These are phyloP conservation scores for Triticum monococcum DNA, from an alignment of 176 grass and related monocot species.

Conservation along the genomic window DNA sequence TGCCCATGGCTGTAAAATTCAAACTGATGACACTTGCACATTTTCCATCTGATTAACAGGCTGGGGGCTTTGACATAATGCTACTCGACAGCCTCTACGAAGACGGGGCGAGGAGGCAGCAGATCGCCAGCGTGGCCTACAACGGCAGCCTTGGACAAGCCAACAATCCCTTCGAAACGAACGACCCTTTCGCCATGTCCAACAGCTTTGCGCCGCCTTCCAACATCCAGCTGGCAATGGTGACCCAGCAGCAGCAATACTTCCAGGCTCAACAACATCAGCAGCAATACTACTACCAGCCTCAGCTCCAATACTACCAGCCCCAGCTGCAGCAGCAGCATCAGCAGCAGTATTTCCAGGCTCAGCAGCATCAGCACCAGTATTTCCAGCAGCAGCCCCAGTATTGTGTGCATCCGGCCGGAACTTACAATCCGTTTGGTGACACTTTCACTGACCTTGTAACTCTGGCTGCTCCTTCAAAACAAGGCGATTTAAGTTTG, in stretches of 20 bases:
- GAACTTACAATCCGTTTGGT: slow-evolving; percentile 59
- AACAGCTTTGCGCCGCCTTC: slow-evolving; percentile 52
- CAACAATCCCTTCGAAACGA: slow-evolving; percentile 53
- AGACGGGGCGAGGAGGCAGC: slow-evolving; percentile 71
- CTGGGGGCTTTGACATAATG: slow-evolving; percentile 83
- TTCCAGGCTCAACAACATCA: slow-evolving; percentile 26
- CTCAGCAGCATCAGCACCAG: slow-evolving; percentile 20
- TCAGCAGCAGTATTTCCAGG: slow-evolving; percentile 20
- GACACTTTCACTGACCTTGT: slow-evolving; percentile 58
- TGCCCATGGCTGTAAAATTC: background rate
- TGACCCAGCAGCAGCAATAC: slow-evolving; percentile 56
- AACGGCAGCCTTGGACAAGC: slow-evolving; percentile 39
- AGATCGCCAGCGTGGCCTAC: slow-evolving; percentile 53
- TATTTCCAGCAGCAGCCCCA: slow-evolving; percentile 38
- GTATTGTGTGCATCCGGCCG: slow-evolving; percentile 1
- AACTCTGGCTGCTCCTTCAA: slow-evolving; percentile 25
- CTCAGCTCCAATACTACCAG: slow-evolving; percentile 36
- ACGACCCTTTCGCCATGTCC: slow-evolving; percentile 71
- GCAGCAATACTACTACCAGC: slow-evolving; percentile 25
- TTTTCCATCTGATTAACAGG: slow-evolving; percentile 50
- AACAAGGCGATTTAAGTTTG: slow-evolving; percentile 50
- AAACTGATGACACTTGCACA: background rate
- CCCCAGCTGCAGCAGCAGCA: slow-evolving; percentile 33
- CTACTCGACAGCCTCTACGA: slow-evolving; percentile 94
- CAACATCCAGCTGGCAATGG: slow-evolving; percentile 63